Evolutionary conservation across 73 alveolate genomes (phyloP), one percentile per base, ranked within the genome.

Genomic region (Breviolum minutum): DNA sequence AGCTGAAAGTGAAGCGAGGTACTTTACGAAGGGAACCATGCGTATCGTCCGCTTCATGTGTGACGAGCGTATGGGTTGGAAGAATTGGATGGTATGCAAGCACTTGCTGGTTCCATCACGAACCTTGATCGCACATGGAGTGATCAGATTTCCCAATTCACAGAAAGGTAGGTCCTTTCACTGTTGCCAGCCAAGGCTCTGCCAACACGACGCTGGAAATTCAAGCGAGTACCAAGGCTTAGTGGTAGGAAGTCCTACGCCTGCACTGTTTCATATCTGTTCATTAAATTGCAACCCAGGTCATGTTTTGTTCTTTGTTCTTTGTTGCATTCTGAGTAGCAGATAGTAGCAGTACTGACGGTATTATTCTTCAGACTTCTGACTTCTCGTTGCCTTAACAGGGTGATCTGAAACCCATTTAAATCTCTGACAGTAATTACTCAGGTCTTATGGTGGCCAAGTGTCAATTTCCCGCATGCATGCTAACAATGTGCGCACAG

Each of bases 31-130:
- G 66, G 95, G 95, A 24, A 17, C 63, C 13, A 87, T 87, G 95
- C 69, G 95, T 24, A 87, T 87, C 61, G 95, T 87, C 16, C 95
- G 95, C 84, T 87, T 63, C 84, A 63, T 87, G 95, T 40, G 54
- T 30, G 95, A 87, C 48, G 70, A 87, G 84, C 48, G 22, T 48
- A 20, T 87, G 83, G 95, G 95, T 6, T 48, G 40, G 68, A 68
- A 40, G 16, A 66, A 10, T 17, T 60, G 70, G 63, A 63, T 87
- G 64, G 95, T 87, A 20, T 63, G 84, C 95, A 87, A 87, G 95
- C 95, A 87, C 83, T 40, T 87, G 68, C 68, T 87, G 82, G 95
- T 48, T 24, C 95, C 85, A 64, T 40, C 48, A 7, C 73, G 93
- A 20, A 60, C 77, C 70, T 84, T 79, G 71, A 19, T 74, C 22